Evolutionary conservation across 257 asterid genomes (phyloP).

Genomic region (Nicotiana knightiana): DNA sequence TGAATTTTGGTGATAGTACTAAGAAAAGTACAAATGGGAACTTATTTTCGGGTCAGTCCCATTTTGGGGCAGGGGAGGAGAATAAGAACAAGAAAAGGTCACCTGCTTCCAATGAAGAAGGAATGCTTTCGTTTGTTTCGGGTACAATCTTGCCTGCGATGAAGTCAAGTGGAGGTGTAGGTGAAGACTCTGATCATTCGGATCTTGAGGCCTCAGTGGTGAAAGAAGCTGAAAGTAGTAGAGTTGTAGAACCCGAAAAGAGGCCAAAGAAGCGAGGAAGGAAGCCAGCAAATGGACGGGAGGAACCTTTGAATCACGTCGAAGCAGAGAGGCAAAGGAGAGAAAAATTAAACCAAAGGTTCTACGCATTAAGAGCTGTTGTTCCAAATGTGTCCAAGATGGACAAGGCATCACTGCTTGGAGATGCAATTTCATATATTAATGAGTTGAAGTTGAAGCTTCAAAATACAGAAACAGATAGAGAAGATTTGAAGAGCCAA

Average conservation of each 20-base stretch:
- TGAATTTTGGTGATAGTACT: slow-evolving; percentile 14
- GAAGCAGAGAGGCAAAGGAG: slow-evolving; percentile 22
- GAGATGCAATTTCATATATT: slow-evolving; percentile 13
- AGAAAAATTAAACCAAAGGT: slow-evolving; percentile 15
- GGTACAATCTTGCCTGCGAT: background rate
- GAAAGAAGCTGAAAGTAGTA: slow-evolving; percentile 13
- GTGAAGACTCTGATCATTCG: slow-evolving; percentile 5
- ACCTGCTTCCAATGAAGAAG: slow-evolving; percentile 6
- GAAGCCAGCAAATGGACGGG: slow-evolving; percentile 15
- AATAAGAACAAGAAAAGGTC: slow-evolving; percentile 4
- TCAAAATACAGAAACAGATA: slow-evolving; percentile 4
- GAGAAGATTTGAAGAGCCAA: slow-evolving; percentile 6
- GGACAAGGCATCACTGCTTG: slow-evolving; percentile 18
- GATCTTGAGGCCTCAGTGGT: slow-evolving; percentile 14
- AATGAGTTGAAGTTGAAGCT: slow-evolving; percentile 14
- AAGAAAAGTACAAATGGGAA: slow-evolving; percentile 4
- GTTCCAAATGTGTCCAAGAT: slow-evolving; percentile 15
- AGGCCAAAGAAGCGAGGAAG: slow-evolving; percentile 15
- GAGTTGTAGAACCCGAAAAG: slow-evolving; percentile 4
- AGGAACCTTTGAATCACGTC: slow-evolving; percentile 16
- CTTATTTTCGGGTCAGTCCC: slow-evolving; percentile 8
- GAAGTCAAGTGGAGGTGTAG: background rate
- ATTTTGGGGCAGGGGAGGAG: background rate
- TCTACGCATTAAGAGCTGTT: slow-evolving; percentile 15
- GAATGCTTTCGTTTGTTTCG: slow-evolving; percentile 15